Percentiles rank a stretch among this genome's conserved stretches.
Evolutionary conservation across 305 asterid species (phyloP).

Genomic region (Solanum hybrid): DNA sequence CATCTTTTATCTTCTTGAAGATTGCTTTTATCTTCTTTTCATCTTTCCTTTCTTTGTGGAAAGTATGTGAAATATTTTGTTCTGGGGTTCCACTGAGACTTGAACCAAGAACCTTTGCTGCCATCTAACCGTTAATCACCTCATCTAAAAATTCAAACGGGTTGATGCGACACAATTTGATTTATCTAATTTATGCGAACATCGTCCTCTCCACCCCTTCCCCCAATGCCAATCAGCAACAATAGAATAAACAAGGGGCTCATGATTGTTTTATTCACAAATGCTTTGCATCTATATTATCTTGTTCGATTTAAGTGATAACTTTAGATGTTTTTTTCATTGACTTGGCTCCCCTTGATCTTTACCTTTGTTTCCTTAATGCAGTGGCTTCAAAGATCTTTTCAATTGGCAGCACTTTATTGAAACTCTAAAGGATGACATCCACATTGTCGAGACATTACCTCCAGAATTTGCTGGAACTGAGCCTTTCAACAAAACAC

Average conservation of each 20-base stretch:
- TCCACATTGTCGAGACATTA: conserved; percentile 61
- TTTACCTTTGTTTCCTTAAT: conserved; percentile 11
- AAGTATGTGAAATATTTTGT: neutral
- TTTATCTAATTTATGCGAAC: neutral
- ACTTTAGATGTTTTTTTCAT: neutral
- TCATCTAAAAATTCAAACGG: neutral
- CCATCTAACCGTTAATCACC: neutral
- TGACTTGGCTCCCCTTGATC: neutral
- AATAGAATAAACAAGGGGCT: neutral
- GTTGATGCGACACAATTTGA: neutral
- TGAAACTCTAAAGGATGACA: conserved; percentile 63
- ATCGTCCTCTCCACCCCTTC: neutral
- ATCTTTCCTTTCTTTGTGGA: neutral
- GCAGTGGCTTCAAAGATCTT: conserved; percentile 95
- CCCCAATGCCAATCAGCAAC: neutral
- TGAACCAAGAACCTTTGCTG: neutral
- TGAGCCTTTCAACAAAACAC: conserved; percentile 83
- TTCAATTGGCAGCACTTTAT: conserved; percentile 94
- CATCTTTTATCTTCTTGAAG: neutral
- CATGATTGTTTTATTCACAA: neutral
- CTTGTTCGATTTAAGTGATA: neutral
- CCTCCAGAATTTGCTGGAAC: conserved; percentile 75
- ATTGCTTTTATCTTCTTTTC: neutral
- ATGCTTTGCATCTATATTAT: neutral
- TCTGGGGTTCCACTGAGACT: neutral